These are phyloP conservation scores for Hypomontagnella monticulosa DNA, from an alignment of 495 filamentous ascomycete species.

Conservation along the genomic window DNA sequence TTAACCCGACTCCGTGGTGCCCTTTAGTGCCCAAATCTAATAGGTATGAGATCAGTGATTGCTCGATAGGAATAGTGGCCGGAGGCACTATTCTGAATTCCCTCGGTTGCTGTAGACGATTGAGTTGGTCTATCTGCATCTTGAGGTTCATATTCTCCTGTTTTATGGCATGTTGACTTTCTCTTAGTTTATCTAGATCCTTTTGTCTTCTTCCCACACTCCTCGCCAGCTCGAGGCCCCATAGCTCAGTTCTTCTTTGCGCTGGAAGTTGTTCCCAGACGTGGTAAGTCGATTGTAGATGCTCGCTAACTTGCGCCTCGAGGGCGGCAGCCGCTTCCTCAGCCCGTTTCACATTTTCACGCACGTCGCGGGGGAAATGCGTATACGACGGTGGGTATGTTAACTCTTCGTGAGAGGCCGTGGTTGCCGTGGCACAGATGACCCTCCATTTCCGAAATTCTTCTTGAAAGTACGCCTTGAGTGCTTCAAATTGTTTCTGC, in stretches of 20 bases:
- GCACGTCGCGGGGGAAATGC: slow-evolving; percentile 49
- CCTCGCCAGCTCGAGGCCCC: slow-evolving; percentile 81
- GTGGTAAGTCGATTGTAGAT: slow-evolving; percentile 74
- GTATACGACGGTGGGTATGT: slow-evolving; percentile 48
- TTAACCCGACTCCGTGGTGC: slow-evolving; percentile 48
- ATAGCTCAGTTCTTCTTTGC: slow-evolving; percentile 68
- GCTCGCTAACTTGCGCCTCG: slow-evolving; percentile 69
- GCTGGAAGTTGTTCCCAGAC: slow-evolving; percentile 72
- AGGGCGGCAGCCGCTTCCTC: slow-evolving; percentile 58
- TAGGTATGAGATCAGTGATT: slow-evolving; percentile 51
- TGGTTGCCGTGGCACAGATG: slow-evolving; percentile 53
- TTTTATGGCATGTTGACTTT: slow-evolving; percentile 67
- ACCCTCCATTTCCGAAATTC: slow-evolving; percentile 72
- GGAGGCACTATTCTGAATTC: slow-evolving; percentile 76
- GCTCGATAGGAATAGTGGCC: slow-evolving; percentile 66
- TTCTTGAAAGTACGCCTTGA: slow-evolving; percentile 70
- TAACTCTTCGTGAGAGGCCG: slow-evolving; percentile 52
- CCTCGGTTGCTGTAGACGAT: slow-evolving; percentile 72
- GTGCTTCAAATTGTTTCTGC: slow-evolving; percentile 72
- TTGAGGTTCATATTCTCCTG: slow-evolving; percentile 80
- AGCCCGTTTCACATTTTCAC: slow-evolving; percentile 52
- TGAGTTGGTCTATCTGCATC: slow-evolving; percentile 72
- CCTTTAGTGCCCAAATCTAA: slow-evolving; percentile 45
- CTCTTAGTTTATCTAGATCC: slow-evolving; percentile 68
- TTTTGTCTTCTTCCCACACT: slow-evolving; percentile 74